These are phyloP conservation scores for Hypoxylon lenormandii DNA, from an alignment of 495 filamentous ascomycete species.

Conservation along the genomic window DNA sequence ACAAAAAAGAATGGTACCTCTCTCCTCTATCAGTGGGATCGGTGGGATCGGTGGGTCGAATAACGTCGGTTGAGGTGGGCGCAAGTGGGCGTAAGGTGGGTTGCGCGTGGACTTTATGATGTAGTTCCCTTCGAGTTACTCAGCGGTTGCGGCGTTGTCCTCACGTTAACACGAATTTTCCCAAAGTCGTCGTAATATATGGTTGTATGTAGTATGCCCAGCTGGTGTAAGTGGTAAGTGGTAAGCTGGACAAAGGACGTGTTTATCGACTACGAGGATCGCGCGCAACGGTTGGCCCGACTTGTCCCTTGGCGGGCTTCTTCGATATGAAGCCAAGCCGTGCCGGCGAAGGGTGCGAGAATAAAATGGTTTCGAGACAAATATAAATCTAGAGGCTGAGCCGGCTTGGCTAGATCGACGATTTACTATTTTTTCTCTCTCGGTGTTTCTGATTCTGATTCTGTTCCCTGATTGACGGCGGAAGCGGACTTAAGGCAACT, in stretches of 20 bases:
- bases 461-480: conserved; percentile 21
- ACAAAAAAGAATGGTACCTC: conserved; percentile 27
- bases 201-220: neutral
- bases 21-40: conserved; percentile 34
- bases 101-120: conserved; percentile 37
- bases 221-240: too few relatives aligned
- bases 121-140: conserved; percentile 24
- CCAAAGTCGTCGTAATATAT: conserved; percentile 26
- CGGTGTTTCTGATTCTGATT: conserved; percentile 22
- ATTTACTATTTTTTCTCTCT: conserved; percentile 13
- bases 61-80: conserved; percentile 34
- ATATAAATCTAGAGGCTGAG: conserved; percentile 32
- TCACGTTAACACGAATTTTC: conserved; percentile 38
- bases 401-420: conserved; percentile 25
- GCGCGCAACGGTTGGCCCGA: conserved; percentile 37
- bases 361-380: conserved; percentile 25
- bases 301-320: conserved; percentile 33
- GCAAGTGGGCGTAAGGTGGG: conserved; percentile 24
- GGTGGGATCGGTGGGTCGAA: conserved; percentile 31
- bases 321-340: conserved; percentile 40
- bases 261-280: conserved; percentile 30
- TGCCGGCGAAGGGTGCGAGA: conserved; percentile 12
- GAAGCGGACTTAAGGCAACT: conserved; percentile 21
- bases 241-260: conserved; percentile 13
- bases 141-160: conserved; percentile 38